A percentile compares a stretch with the other conserved stretches of the same genome.
phyloP scores from a whole-genome alignment of 2,329 filamentous ascomycete species.

The Pseudogymnoascus pannorum region DNA sequence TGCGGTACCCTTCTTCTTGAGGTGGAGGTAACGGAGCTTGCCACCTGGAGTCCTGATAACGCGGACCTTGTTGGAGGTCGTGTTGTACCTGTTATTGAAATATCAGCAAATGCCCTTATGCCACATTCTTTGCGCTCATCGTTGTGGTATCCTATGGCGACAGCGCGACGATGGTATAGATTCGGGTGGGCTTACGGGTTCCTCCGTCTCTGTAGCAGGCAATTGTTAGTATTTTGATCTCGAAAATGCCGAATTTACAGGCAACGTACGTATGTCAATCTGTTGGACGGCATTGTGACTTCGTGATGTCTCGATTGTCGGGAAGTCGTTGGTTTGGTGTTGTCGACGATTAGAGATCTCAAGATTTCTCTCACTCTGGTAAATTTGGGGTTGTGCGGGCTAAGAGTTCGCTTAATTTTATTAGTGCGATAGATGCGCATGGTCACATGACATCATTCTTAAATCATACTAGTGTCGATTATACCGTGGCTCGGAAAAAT shows the following conservation, averaged over 20 bases:
- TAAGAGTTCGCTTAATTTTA: constrained; percentile 18
- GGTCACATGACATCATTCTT: neutral
- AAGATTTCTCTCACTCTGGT: constrained; percentile 15
- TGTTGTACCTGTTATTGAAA: constrained; percentile 73
- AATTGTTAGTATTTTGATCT: constrained; percentile 9
- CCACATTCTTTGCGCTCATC: neutral
- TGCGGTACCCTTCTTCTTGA: constrained; percentile 98
- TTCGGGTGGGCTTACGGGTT: constrained; percentile 59
- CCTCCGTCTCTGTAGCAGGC: constrained; percentile 49
- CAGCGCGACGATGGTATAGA: neutral
- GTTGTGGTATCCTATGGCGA: neutral
- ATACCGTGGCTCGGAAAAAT: constrained; percentile 9
- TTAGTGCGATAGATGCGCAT: constrained; percentile 2
- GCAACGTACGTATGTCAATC: constrained; percentile 33
- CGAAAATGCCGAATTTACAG: neutral
- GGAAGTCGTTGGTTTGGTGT: constrained; percentile 33
- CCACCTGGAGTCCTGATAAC: constrained; percentile 95
- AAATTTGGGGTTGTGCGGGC: constrained; percentile 34
- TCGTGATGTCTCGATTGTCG: constrained; percentile 28
- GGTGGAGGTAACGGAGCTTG: constrained; percentile 91
- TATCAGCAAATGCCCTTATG: constrained; percentile 8
- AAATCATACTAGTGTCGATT: neutral
- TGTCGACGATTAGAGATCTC: constrained; percentile 23
- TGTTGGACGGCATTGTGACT: constrained; percentile 45
- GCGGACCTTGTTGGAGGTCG: constrained; percentile 92